Base-by-base conservation (phyloP, 2,329 filamentous ascomycete species). In the Diaporthe capsici region DNA sequence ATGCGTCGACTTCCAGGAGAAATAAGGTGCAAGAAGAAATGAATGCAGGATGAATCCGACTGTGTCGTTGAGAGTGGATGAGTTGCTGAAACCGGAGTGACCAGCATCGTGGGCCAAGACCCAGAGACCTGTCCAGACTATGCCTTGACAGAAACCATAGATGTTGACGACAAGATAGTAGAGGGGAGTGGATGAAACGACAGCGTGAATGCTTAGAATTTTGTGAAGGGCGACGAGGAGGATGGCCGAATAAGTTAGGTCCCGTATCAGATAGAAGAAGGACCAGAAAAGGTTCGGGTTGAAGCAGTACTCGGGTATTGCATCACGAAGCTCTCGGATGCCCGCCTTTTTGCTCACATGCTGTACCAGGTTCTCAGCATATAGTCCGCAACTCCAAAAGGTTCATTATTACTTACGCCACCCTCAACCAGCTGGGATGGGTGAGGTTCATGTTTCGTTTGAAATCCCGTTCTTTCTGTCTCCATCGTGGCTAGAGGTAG, bases 261-360 rank as follows among this genome's bases (percentile, higher is more conserved):
- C 57, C 57, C 57, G 57, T 60, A 60, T 60, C 22, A 60, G 20
- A 60, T 60, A 60, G 57, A 60, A 60, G 34, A 60, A 60, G 20
- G 57, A 60, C 57, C 57, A 60, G 34, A 60, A 60, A 42, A 39
- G 57, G 34, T 60, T 39, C 1, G 57, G 57, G 57, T 3, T 60
- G 85, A 94, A 98, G 91, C 97, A 99, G 90, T 98, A 97, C 86
- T 96, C 95, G 79, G 97, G 97, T 80, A 99, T 98, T 83, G 97
- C 96, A 87, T 98, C 94, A 82, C 95, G 93, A 83, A 99, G 96
- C 83, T 99, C 92, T 90, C 98, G 98, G 90, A 99, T 98, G 83
- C 57, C 57, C 20, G 34, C 57, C 15, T 17, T 60, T 15, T 25
- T 39, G 57, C 22, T 60, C 8, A 60, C 57, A 60, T 60, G 34